A percentile compares a stretch with the other conserved stretches of the same genome.
These are phyloP conservation scores for Sideroxylon spinosum DNA, from an alignment of 179 eudicot genomes.

Conservation along the genomic window DNA sequence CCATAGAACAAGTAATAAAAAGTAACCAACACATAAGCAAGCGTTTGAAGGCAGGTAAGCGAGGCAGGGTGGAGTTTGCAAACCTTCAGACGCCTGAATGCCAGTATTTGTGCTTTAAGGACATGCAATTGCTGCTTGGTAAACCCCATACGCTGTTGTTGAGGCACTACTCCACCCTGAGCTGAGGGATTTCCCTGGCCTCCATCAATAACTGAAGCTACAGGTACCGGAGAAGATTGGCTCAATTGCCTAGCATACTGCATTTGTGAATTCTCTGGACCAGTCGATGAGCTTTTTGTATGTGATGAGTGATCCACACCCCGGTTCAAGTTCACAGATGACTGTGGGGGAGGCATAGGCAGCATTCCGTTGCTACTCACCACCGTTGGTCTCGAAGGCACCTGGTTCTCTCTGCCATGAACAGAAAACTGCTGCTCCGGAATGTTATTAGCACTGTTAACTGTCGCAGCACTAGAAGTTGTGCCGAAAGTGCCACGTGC, in stretches of 20 bases:
- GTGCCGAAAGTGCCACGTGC: constrained; percentile 48
- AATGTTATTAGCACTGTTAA: constrained; percentile 32
- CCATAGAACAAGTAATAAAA: not conserved
- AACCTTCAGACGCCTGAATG: constrained; percentile 93
- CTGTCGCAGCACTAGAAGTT: constrained; percentile 35
- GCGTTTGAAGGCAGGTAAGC: not conserved
- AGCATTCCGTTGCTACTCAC: constrained; percentile 52
- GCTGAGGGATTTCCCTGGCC: constrained; percentile 39
- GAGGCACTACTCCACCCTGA: constrained; percentile 51
- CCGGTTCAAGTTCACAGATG: constrained; percentile 65
- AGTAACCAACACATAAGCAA: not conserved
- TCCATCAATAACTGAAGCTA: constrained; percentile 50
- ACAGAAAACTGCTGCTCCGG: constrained; percentile 48
- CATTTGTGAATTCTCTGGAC: constrained; percentile 55
- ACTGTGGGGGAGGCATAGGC: constrained; percentile 49
- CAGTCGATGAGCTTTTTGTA: constrained; percentile 39
- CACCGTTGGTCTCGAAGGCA: constrained; percentile 48
- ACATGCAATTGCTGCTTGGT: constrained; percentile 92
- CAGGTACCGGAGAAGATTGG: constrained; percentile 56
- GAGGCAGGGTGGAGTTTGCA: constrained; percentile 4
- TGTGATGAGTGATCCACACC: constrained; percentile 48
- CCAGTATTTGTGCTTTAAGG: constrained; percentile 97
- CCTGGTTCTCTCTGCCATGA: constrained; percentile 56
- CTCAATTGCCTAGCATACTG: constrained; percentile 61
- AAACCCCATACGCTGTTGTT: constrained; percentile 50